Conservation (phyloP, 2,329 filamentous ascomycete genomes). For the Claviceps humidiphila region DNA sequence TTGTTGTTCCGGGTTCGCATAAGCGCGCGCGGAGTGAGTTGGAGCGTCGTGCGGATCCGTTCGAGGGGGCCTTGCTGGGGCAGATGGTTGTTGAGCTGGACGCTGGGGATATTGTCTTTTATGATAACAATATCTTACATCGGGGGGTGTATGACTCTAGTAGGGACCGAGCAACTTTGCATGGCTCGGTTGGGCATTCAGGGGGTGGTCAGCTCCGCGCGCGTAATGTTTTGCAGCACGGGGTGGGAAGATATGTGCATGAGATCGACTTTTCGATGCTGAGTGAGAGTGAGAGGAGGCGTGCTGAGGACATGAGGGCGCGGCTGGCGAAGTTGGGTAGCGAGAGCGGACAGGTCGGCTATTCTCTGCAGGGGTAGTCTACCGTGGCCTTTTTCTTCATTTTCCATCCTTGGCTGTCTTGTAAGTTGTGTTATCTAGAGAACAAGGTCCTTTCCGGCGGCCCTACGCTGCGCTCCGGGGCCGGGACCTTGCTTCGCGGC, state of each 20-base stretch:
- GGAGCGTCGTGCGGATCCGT: slow-evolving; percentile 56
- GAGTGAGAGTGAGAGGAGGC: slow-evolving; percentile 26
- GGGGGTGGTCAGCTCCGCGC: slow-evolving; percentile 43
- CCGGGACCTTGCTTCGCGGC: too few species aligned
- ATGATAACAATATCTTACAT: slow-evolving; percentile 81
- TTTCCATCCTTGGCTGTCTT: too few species aligned
- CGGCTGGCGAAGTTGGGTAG: slow-evolving; percentile 49
- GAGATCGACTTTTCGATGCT: slow-evolving; percentile 40
- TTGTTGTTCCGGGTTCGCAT: slow-evolving; percentile 71
- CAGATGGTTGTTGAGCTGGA: slow-evolving; percentile 53
- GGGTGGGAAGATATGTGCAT: slow-evolving; percentile 53
- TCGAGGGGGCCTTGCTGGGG: slow-evolving; percentile 44
- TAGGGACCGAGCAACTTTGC: slow-evolving; percentile 55
- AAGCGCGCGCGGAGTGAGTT: slow-evolving; percentile 51
- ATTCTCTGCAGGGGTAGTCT: slow-evolving; percentile 36
- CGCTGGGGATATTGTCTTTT: slow-evolving; percentile 73
- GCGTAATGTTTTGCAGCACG: slow-evolving; percentile 64
- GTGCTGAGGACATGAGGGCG: slow-evolving; percentile 51
- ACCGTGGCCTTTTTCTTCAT: too few species aligned
- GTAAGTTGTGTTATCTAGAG: too few species aligned
- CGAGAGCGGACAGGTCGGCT: slow-evolving; percentile 49
- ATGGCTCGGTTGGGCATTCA: slow-evolving; percentile 56
- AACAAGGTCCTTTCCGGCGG: too few species aligned
- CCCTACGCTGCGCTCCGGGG: too few species aligned
- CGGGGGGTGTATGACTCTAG: slow-evolving; percentile 48